Evolutionary conservation across 495 filamentous ascomycete species (phyloP).

Genomic region (Annulohypoxylon stygium): DNA sequence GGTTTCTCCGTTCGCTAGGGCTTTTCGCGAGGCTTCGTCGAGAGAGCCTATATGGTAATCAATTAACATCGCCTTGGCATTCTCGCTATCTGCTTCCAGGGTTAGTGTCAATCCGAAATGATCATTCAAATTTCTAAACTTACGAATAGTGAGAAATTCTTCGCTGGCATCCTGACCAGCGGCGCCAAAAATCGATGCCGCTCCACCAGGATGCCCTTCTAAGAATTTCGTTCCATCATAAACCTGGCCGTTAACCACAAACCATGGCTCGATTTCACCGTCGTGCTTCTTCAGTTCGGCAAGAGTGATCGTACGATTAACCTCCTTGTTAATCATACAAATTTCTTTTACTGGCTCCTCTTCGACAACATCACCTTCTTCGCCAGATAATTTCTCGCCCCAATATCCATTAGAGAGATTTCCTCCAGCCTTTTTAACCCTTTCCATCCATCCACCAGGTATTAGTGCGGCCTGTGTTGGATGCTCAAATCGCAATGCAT

Average conservation of each 20-base stretch:
- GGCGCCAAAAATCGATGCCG: slow-evolving; percentile 85
- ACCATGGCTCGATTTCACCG: slow-evolving; percentile 80
- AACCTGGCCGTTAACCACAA: slow-evolving; percentile 91
- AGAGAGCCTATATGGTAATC: slow-evolving; percentile 88
- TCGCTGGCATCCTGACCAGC: slow-evolving; percentile 90
- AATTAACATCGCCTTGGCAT: slow-evolving; percentile 92
- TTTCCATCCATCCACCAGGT: slow-evolving; percentile 95
- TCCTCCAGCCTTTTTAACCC: slow-evolving; percentile 88
- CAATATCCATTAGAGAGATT: slow-evolving; percentile 86
- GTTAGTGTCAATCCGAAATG: slow-evolving; percentile 17
- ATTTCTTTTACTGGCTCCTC: slow-evolving; percentile 71
- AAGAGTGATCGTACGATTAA: slow-evolving; percentile 73
- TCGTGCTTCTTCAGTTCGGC: slow-evolving; percentile 81
- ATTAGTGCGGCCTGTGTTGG: slow-evolving; percentile 85
- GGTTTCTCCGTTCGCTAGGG: slow-evolving; percentile 57
- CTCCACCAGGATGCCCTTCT: slow-evolving; percentile 89
- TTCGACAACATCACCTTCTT: slow-evolving; percentile 58
- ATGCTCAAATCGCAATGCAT: slow-evolving; percentile 84
- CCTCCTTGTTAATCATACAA: slow-evolving; percentile 80
- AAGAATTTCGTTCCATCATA: slow-evolving; percentile 91
- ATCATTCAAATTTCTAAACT: slow-evolving; percentile 52
- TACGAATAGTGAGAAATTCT: slow-evolving; percentile 95
- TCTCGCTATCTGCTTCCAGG: slow-evolving; percentile 78
- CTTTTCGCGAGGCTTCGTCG: slow-evolving; percentile 66
- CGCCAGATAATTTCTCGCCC: slow-evolving; percentile 80